Evolutionary conservation across 352 stramenopile genomes (phyloP).

Genomic region (Phytophthora megakarya): DNA sequence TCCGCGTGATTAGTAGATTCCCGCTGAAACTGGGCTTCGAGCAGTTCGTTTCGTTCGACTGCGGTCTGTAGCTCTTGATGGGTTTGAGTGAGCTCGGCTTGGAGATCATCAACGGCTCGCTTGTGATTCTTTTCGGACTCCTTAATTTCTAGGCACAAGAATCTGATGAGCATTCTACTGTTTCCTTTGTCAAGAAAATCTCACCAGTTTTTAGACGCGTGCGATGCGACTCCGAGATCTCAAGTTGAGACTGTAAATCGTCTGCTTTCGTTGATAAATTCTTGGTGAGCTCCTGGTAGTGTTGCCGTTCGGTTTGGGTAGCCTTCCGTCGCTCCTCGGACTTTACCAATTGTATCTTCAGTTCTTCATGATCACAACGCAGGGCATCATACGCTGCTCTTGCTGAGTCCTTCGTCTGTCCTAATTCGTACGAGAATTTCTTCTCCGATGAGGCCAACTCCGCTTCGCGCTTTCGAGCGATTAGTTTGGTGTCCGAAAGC

Average conservation of each 20-base stretch:
- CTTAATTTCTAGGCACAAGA: slow-evolving; percentile 43
- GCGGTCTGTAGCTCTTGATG: slow-evolving; percentile 34
- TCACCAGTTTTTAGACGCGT: slow-evolving; percentile 43
- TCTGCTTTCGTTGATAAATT: slow-evolving; percentile 63
- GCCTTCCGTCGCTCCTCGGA: slow-evolving; percentile 52
- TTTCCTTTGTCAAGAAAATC: background rate
- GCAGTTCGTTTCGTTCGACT: slow-evolving; percentile 40
- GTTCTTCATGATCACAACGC: slow-evolving; percentile 57
- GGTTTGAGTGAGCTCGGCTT: slow-evolving; percentile 34
- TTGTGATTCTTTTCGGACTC: slow-evolving; percentile 40
- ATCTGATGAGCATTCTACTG: background rate
- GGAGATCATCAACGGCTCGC: slow-evolving; percentile 36
- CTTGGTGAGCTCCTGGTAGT: slow-evolving; percentile 52
- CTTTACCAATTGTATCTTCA: slow-evolving; percentile 61
- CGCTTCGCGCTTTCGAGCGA: slow-evolving; percentile 55
- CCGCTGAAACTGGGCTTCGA: slow-evolving; percentile 47
- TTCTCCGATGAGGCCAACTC: slow-evolving; percentile 61
- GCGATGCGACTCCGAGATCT: slow-evolving; percentile 50
- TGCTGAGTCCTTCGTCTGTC: slow-evolving; percentile 68
- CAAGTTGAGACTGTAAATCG: slow-evolving; percentile 53
- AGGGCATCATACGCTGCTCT: slow-evolving; percentile 69
- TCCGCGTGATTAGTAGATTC: slow-evolving; percentile 53
- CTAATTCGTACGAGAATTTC: slow-evolving; percentile 70
- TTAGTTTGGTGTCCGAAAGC: slow-evolving; percentile 63
- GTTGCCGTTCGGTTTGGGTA: slow-evolving; percentile 49